Evolutionary conservation across 2,329 filamentous ascomycete genomes (phyloP), one percentile per base, ranked within the genome.

Genomic region (Fusarium keratoplasticum): DNA sequence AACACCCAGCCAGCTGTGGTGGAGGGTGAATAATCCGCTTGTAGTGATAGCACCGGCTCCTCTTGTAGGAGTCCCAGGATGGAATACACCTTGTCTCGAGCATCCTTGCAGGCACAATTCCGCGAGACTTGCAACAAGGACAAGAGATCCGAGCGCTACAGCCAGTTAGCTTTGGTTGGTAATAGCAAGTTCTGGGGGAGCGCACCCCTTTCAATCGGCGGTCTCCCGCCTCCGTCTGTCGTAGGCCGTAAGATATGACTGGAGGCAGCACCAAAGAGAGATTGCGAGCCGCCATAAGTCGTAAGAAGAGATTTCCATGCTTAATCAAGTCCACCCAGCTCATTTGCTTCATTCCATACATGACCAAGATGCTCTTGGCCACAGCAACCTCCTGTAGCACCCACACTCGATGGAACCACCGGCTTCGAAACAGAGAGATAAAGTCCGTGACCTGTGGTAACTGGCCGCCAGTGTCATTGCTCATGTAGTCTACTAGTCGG

Each of bases 361-460:
- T 27, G 16, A 60, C 25, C 57, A 42, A 27, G 20, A 60, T 38
- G 16, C 35, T 42, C 2, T 60, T 60, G 14, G 57, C 57, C 20
- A 60, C 57, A 7, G 57, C 57, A n/a, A 60, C 25, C 27, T 60
- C 57, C 18, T 60, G 57, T 6, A 60, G 27, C 5, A 60, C 57
- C 57, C 57, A 60, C 9, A 60, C 35, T 20, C 57, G 57, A 20
- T 60, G 35, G 14, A 60, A 60, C 57, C 57, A 60, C 14, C 57
- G 25, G n/a, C 57, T 60, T 33, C 38, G 57, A 38, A 60, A 60
- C 20, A 44, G 10, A 10, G 36, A n/a, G 20, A 60, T 33, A 6
- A 60, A 60, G 20, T 60, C 57, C 18, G 14, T 42, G 36, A 42
- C 57, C 2, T 29, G 33, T 44, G 57, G 57, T 20, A 54, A 31